Percentiles rank a stretch among this genome's conserved stretches.
phyloP scores from a whole-genome alignment of 441 rosid genomes.

The Erodium texanum region DNA sequence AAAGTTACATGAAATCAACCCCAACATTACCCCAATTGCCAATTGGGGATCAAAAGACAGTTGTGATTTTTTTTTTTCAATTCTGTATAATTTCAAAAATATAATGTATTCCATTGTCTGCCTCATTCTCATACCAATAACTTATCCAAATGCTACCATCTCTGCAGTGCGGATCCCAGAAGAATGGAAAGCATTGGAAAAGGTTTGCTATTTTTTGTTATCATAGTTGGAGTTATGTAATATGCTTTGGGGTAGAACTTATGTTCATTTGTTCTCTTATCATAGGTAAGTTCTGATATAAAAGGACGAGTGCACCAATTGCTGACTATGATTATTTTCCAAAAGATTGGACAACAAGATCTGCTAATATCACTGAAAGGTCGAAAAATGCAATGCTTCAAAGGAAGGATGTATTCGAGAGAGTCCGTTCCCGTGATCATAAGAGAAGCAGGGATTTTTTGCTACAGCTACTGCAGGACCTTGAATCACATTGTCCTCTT shows the following conservation, averaged over 20 bases:
- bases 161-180: constrained; percentile 18
- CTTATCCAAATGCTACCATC: not conserved
- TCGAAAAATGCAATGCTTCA: constrained; percentile 14
- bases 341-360: not conserved
- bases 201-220: constrained; percentile 12
- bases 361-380: constrained; percentile 17
- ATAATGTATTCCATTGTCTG: not conserved
- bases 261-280: not conserved
- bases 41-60: too few species aligned
- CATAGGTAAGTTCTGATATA: constrained; percentile 20
- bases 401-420: constrained; percentile 15
- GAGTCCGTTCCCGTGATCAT: constrained; percentile 18
- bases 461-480: too few species aligned
- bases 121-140: not conserved
- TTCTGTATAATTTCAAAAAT: not conserved
- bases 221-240: not conserved
- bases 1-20: too few species aligned
- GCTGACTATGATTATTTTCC: not conserved
- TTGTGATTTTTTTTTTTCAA: not conserved
- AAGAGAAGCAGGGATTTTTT: constrained; percentile 13
- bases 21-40: too few species aligned
- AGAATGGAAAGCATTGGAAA: constrained; percentile 22
- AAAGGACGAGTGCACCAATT: constrained; percentile 22
- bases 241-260: constrained; percentile 1
- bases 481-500: not conserved